Evolutionary conservation across 177 flowering plant genomes (phyloP), one percentile per base, ranked within the genome.

Genomic region (Vitis hybrid): DNA sequence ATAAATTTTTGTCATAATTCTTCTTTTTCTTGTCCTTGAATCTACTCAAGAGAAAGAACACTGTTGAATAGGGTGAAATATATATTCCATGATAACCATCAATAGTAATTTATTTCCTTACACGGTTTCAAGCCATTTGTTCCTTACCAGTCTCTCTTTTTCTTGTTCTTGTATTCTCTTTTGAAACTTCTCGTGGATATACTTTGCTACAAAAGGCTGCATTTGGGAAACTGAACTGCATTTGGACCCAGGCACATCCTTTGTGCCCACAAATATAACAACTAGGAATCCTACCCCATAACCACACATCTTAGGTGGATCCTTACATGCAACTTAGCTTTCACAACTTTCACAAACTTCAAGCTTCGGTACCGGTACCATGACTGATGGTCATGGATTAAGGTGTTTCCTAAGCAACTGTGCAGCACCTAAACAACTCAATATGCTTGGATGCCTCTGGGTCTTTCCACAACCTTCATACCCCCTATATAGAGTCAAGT

Each of bases 41-140:
- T 72, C 72, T 70, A 18, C 68, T 65, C 62, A 60, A 60, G 70
- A 73, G 70, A 73, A 73, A 67, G 71, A 30, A 70, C 55, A 56
- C 70, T 54, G 56, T 65, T 58, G 61, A 71, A 34, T 62, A 69
- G 61, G 69, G 48, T 70, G 23, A n/a, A 54, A 10, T 12, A 62
- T 30, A 64, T 71, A 57, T 72, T 69, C 19, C 66, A 70, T 34
- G n/a, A 65, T 73, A 65, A 50, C 45, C 60, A 62, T 70, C 62
- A 62, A 78, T 82, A 69, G 74, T 80, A 72, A 73, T 82, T 76
- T 82, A 67, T 78, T 66, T 76, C 11, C 48, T 60, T 66, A 18
- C 26, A 19, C 32, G 39, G 10, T 67, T 62, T 57, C 60, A 57
- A 57, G 30, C 56, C 50, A 50, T 68, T 74, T 74, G 50, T 48